Base-by-base conservation (phyloP, 306 rosid species). In the Crotalaria pallida region DNA sequence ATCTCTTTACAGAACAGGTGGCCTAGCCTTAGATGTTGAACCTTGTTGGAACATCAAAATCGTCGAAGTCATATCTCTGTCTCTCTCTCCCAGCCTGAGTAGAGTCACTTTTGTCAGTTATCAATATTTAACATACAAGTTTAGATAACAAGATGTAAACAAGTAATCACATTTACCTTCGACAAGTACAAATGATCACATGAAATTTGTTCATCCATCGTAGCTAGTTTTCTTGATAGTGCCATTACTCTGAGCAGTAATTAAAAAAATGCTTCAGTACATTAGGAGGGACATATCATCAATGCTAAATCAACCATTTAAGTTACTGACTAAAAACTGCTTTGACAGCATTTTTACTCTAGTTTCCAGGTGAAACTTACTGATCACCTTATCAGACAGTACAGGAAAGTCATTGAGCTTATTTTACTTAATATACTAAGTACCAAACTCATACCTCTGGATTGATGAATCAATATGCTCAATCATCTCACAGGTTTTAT, bases 31-130 rank as follows among this genome's bases (percentile, higher is more conserved):
- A 90, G 22, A 86, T 75, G 77, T 79, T 84, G 65, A 84, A 84
- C 36, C 69, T 90, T 71, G 83, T 83, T 18, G 96, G 92, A 72
- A 90, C 92, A 33, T 90, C 95, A 6, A 75, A 90, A 76, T 90
- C 95, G 9, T 88, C 95, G 12, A 84, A 82, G 78, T 90, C 95
- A 23, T 77, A 84, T 67, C 95, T 86, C 45, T 85, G 92, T 65
- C 88, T 79, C 51, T 90, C 95, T 75, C 88, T 88, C 63, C 96
- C 92, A 23, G 72, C 90, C 96, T 90, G 86, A 61, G 76, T 16
- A 66, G 26, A 36, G 13, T 10, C 10, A 67, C 45, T 36, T 2
- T 58, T 18, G 56, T 71, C 3, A 60, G 36, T 36, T 31, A 58
- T 27, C 49, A 59, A 68, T 22, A 15, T 10, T 24, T 48, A 50